Conservation (phyloP, 148 eudicot species). For the Fagopyrum tataricum region DNA sequence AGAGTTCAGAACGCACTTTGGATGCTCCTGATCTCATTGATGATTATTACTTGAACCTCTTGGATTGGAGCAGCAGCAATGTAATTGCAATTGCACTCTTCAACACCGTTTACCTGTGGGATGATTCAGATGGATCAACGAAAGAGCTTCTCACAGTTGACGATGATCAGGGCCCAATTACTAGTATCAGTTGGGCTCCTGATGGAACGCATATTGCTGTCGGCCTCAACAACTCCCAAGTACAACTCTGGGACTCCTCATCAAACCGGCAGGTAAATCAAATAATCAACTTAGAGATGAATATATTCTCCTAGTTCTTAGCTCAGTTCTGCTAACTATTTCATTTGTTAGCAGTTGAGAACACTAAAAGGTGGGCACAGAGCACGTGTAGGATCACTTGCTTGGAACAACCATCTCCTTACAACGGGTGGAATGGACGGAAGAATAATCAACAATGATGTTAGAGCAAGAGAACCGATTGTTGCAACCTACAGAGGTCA, state of each 20-base stretch:
- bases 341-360: conserved; percentile 38
- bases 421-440: conserved; percentile 90
- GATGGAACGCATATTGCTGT: conserved; percentile 82
- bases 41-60: conserved; percentile 76
- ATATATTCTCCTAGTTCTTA: too few species aligned
- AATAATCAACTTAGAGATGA: too few species aligned
- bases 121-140: conserved; percentile 73
- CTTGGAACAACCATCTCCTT: conserved; percentile 85
- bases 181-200: conserved; percentile 96
- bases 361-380: conserved; percentile 70
- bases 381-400: conserved; percentile 75
- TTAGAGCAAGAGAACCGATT: conserved; percentile 52
- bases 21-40: conserved; percentile 89
- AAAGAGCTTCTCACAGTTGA: conserved; percentile 78
- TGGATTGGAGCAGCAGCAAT: conserved; percentile 91
- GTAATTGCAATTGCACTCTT: conserved; percentile 90
- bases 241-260: conserved; percentile 92
- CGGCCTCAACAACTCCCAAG: conserved; percentile 76
- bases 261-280: conserved; percentile 26
- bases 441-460: conserved; percentile 69
- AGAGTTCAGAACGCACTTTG: conserved; percentile 86
- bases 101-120: conserved; percentile 84
- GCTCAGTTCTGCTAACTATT: too few species aligned
- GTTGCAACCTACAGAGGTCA: conserved; percentile 81
- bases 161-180: conserved; percentile 79